Base-by-base conservation (phyloP, 2,329 filamentous ascomycete genomes). In the Ceratocystis destructans region DNA sequence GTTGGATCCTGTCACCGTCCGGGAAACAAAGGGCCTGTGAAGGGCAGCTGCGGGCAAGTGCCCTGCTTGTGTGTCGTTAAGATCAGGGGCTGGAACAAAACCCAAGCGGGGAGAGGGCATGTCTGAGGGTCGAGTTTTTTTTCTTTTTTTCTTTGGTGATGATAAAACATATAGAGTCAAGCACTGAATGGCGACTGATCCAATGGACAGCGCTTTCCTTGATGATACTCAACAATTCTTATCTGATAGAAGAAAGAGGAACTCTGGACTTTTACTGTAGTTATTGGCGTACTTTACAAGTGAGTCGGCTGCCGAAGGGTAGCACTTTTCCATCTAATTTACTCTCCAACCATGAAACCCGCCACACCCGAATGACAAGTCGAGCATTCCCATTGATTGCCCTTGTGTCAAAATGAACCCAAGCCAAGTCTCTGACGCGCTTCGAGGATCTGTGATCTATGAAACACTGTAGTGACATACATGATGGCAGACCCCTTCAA, bases 151-250 rank as follows among this genome's bases (percentile, higher is more conserved):
- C 37, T 82, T 83, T 78, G 87, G 70, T 96, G 92, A 96, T 96
- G 91, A 96, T 85, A 84, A 87, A 80, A 66, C 82, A 41, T 87
- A 92, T 92, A 96, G 92, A 96, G 91, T 96, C 91, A 96, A 96
- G 91, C 91, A 90, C 92, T 89, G 89, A 96, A 84, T 83, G 71
- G 46, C 59, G 61, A 61, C 64, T 57, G 66, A 64, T 68, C 66
- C 62, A 68, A 66, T 66, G 61, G 62, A 64, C 67, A 62, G 65
- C 61, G 55, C 61, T 55, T 62, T 68, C 67, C 46, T 62, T 66
- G 64, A 68, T 68, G 67, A 68, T 66, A 66, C 64, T 64, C 61
- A 64, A 59, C 62, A 50, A 64, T 64, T 66, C 62, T 45, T 64
- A 66, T 68, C 67, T 68, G 67, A 68, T 61, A 28, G 37, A 68